Evolutionary conservation across 306 rosid genomes (phyloP), one percentile per base, ranked within the genome.

Genomic region (Cyamopsis tetragonoloba): DNA sequence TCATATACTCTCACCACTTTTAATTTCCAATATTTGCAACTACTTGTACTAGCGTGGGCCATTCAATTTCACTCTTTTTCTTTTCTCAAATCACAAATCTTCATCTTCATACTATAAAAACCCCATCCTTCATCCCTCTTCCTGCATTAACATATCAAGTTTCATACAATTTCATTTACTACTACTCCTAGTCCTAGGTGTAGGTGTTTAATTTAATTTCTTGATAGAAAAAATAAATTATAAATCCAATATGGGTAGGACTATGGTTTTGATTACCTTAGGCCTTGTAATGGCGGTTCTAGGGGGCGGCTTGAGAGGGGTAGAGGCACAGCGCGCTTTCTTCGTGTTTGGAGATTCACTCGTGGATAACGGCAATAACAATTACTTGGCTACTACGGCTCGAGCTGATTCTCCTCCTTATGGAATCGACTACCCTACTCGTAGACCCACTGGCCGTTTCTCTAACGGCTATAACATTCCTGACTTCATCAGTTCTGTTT

Each of bases 401-500:
- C 59, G 96, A 0, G 96, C 95, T 0, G 95, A 89, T 49, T 0
- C 75, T 13, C 82, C 79, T 24, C 96, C 96, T 51, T 89, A 89
- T 54, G 96, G 96, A 81, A 76, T 89, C 41, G 96, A 89, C 56
- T 83, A 71, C 57, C 96, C 96, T 7, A 68, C 81, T 60, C 81
- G 72, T 49, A 51, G 79, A 73, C 67, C 96, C 66, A 89, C 95
- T 8, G 96, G 96, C 34, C 96, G 96, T 62, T 89, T 89, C 77
- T 89, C 96, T 10, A 89, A 89, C 44, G 96, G 96, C 80, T 43
- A n/a, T 1, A 89, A 81, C 77, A 89, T 89, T 20, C 96, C 96
- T 20, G 96, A 89, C 41, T 62, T 89, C 43, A 84, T 89, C 88
- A 84, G 96, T 89, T 23, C 2, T 49, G 35, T 57, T 32, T n/a